phyloP scores from a whole-genome alignment of 2,329 filamentous ascomycete species.

The Fonsecaea nubica region DNA sequence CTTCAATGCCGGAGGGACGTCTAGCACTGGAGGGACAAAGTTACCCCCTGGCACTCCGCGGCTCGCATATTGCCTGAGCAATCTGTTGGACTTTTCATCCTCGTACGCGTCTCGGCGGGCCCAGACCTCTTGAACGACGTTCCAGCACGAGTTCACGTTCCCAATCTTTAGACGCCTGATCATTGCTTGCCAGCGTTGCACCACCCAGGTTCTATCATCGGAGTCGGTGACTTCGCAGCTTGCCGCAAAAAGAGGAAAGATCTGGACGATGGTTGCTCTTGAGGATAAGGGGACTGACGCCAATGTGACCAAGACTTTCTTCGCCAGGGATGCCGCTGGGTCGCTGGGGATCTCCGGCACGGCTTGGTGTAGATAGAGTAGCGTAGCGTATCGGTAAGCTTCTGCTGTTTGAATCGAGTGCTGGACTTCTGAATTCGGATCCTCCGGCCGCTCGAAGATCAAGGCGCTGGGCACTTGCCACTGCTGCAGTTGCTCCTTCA shows the following conservation, averaged over 20 bases:
- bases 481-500: conserved; percentile 65
- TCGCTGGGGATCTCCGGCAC: conserved; percentile 71
- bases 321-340: conserved; percentile 64
- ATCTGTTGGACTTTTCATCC: conserved; percentile 48
- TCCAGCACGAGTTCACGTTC: conserved; percentile 69
- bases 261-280: conserved; percentile 70
- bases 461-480: conserved; percentile 64
- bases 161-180: conserved; percentile 68
- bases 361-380: conserved; percentile 71
- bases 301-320: conserved; percentile 66
- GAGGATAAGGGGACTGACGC: conserved; percentile 69
- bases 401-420: conserved; percentile 71
- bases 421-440: conserved; percentile 66
- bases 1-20: conserved; percentile 34
- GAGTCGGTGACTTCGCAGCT: conserved; percentile 67
- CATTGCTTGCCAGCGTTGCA: conserved; percentile 68
- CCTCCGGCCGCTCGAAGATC: conserved; percentile 66
- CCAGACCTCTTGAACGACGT: conserved; percentile 73
- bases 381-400: conserved; percentile 70
- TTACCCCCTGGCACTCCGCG: conserved; percentile 45
- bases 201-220: conserved; percentile 70
- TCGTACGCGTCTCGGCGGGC: conserved; percentile 63
- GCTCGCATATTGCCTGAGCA: conserved; percentile 51
- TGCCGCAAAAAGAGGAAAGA: conserved; percentile 72
- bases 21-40: conserved; percentile 33